A percentile compares a stretch with the other conserved stretches of the same genome.
Conservation (phyloP, 257 asterid species). For the Cynanchum wilfordii region DNA sequence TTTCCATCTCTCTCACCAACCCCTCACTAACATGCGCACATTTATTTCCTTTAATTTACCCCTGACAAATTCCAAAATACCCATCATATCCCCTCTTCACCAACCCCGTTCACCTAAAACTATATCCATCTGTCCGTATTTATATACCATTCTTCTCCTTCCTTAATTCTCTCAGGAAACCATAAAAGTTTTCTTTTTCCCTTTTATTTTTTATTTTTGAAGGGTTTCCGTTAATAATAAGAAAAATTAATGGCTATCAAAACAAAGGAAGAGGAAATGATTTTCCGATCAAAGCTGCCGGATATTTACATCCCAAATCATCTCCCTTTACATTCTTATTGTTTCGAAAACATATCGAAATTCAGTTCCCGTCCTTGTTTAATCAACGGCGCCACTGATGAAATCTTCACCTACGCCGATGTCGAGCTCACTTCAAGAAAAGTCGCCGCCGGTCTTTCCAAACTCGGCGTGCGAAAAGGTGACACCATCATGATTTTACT, state of each 20-base stretch:
- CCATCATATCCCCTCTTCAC: constrained; percentile 26
- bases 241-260: constrained; percentile 33
- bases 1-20: constrained; percentile 45
- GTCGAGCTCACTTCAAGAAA: constrained; percentile 49
- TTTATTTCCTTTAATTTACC: constrained; percentile 24
- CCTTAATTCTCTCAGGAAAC: constrained; percentile 27
- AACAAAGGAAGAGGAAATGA: constrained; percentile 32
- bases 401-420: constrained; percentile 47
- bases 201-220: constrained; percentile 22
- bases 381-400: constrained; percentile 59
- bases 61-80: constrained; percentile 41
- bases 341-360: constrained; percentile 56
- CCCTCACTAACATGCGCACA: constrained; percentile 24
- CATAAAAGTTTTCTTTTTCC: not conserved
- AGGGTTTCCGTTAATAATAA: not conserved
- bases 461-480: constrained; percentile 53
- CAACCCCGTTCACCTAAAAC: constrained; percentile 30
- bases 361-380: constrained; percentile 47
- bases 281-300: constrained; percentile 76
- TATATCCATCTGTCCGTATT: constrained; percentile 15
- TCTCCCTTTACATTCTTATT: constrained; percentile 66
- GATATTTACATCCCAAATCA: constrained; percentile 72
- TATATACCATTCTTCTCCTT: constrained; percentile 28
- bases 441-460: constrained; percentile 56
- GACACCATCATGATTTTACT: constrained; percentile 82